Percentiles rank a stretch among this genome's conserved stretches.
Conservation (phyloP, 257 asterid species). For the Leptodermis oblonga region DNA sequence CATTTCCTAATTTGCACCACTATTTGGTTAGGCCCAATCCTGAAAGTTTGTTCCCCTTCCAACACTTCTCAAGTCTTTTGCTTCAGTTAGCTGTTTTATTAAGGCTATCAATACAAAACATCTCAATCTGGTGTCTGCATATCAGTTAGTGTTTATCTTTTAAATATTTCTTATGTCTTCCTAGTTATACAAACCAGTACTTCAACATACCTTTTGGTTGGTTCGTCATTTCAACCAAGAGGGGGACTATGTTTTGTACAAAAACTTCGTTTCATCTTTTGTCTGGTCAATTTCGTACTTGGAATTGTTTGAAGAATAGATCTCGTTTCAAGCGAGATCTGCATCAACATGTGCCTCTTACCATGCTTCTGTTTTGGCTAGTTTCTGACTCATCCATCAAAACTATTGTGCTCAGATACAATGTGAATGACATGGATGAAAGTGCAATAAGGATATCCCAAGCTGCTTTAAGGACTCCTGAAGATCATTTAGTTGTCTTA, state of each 20-base stretch:
- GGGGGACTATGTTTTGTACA: not conserved
- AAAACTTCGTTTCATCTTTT: not conserved
- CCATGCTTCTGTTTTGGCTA: not conserved
- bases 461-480: constrained; percentile 64
- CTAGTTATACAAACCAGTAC: not conserved
- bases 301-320: not conserved
- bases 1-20: not conserved
- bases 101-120: not conserved
- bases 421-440: constrained; percentile 55
- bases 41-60: not conserved
- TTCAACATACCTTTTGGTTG: not conserved
- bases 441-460: constrained; percentile 66
- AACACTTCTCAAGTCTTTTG: not conserved
- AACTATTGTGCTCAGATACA: constrained; percentile 48
- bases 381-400: not conserved
- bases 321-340: too few species aligned
- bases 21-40: not conserved
- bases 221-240: not conserved
- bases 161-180: not conserved
- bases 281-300: not conserved
- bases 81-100: not conserved
- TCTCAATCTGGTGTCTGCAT: not conserved
- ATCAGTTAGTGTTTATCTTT: too few species aligned
- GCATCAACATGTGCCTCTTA: not conserved
- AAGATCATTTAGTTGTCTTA: constrained; percentile 61